These are phyloP conservation scores for Carpinus viminea DNA, from an alignment of 306 rosid species.

Conservation along the genomic window DNA sequence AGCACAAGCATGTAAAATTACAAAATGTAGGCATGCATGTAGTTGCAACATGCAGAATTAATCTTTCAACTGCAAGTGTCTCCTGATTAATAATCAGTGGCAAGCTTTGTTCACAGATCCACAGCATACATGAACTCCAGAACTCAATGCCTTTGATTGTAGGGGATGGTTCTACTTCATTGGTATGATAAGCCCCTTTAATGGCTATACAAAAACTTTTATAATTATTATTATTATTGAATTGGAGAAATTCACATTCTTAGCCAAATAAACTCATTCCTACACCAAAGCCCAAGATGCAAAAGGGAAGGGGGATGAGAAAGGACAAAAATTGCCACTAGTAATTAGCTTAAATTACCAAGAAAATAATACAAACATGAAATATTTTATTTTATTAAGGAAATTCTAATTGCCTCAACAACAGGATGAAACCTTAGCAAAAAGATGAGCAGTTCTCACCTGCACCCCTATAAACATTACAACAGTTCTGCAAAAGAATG, in stretches of 20 bases:
- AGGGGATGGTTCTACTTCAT: background rate
- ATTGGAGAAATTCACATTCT: background rate
- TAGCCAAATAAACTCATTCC: slow-evolving; percentile 10
- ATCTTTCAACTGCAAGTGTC: background rate
- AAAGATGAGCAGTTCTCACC: slow-evolving; percentile 23
- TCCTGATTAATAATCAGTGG: background rate
- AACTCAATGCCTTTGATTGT: background rate
- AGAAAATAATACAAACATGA: slow-evolving; percentile 1
- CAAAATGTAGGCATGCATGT: background rate
- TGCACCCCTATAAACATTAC: slow-evolving; percentile 18
- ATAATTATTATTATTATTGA: too few species aligned
- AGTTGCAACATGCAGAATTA: background rate
- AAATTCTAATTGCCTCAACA: slow-evolving; percentile 2
- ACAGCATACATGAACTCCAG: background rate
- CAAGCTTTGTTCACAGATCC: background rate
- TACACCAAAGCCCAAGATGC: slow-evolving; percentile 12
- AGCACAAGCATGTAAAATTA: background rate
- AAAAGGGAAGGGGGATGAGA: slow-evolving; percentile 8
- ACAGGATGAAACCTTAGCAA: slow-evolving; percentile 10
- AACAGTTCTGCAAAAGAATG: background rate
- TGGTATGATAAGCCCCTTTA: background rate
- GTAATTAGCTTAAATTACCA: background rate
- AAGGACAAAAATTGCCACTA: background rate
- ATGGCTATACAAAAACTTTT: too few species aligned
- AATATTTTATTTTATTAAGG: background rate